phyloP scores from a whole-genome alignment of 495 filamentous ascomycete genomes.

The Aspergillus kassunensis region DNA sequence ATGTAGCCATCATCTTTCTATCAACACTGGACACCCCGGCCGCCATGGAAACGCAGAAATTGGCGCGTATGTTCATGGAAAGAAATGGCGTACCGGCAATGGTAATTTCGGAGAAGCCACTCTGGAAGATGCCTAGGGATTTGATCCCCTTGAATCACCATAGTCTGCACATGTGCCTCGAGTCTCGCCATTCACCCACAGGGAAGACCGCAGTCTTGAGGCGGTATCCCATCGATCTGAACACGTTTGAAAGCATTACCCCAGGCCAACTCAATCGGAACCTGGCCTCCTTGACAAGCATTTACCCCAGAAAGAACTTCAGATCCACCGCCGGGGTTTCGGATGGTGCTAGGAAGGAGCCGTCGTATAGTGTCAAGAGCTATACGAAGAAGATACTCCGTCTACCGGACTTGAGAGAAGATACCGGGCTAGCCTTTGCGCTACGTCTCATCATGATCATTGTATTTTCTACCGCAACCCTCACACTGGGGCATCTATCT shows the following conservation, averaged over 20 bases:
- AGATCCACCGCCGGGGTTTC: constrained; percentile 21
- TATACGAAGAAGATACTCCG: constrained; percentile 27
- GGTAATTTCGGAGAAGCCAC: constrained; percentile 59
- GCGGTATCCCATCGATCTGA: constrained; percentile 67
- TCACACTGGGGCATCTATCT: constrained; percentile 34
- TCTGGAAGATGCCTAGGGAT: constrained; percentile 45
- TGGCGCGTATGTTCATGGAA: constrained; percentile 59
- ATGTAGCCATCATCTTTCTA: constrained; percentile 67
- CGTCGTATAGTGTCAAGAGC: constrained; percentile 24
- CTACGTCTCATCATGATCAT: constrained; percentile 38
- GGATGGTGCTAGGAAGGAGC: constrained; percentile 10
- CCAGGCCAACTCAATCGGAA: constrained; percentile 71
- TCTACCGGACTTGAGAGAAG: constrained; percentile 27
- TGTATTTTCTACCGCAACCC: constrained; percentile 35
- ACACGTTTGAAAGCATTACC: constrained; percentile 68
- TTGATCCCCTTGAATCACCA: constrained; percentile 46
- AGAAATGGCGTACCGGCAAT: constrained; percentile 63
- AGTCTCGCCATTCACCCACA: constrained; percentile 52
- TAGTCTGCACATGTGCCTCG: constrained; percentile 65
- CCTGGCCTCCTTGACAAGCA: constrained; percentile 60
- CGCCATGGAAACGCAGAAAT: constrained; percentile 46
- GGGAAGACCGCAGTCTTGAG: constrained; percentile 48
- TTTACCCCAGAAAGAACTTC: constrained; percentile 32
- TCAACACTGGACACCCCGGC: constrained; percentile 50
- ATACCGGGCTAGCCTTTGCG: constrained; percentile 35